Percentiles rank a stretch among this genome's conserved stretches.
Evolutionary conservation across 371 early-diverging fungal genomes (phyloP).

Genomic region (Syncephalis fuscata): DNA sequence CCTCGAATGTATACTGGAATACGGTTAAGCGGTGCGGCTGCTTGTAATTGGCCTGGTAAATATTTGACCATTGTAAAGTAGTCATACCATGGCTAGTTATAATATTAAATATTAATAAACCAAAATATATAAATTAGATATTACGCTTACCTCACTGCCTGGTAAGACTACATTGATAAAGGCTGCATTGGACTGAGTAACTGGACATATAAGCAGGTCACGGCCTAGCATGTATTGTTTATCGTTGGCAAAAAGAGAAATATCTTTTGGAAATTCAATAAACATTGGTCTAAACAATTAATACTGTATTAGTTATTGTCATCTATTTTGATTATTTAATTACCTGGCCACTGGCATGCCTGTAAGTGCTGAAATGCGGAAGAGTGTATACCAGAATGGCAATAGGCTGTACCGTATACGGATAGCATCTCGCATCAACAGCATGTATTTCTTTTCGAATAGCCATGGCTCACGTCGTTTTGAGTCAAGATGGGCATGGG

Average conservation of each 20-base stretch:
- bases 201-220: constrained; percentile 60
- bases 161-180: constrained; percentile 53
- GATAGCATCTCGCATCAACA: constrained; percentile 48
- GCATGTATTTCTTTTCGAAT: constrained; percentile 61
- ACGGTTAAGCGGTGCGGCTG: constrained; percentile 48
- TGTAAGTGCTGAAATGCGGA: constrained; percentile 39
- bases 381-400: constrained; percentile 71
- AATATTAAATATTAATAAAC: constrained; percentile 2
- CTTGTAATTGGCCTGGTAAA: constrained; percentile 22
- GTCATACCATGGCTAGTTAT: constrained; percentile 62
- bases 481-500: constrained; percentile 85
- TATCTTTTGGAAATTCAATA: constrained; percentile 62
- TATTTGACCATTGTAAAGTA: constrained; percentile 28
- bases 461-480: constrained; percentile 95
- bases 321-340: constrained; percentile 32
- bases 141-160: constrained; percentile 13
- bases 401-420: constrained; percentile 57
- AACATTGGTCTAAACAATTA: constrained; percentile 49
- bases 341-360: constrained; percentile 33
- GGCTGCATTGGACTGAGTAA: constrained; percentile 30
- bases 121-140: background rate
- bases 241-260: constrained; percentile 46
- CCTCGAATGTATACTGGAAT: constrained; percentile 76
- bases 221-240: constrained; percentile 74
- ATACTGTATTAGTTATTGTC: background rate